Percentiles rank a stretch among this genome's conserved stretches.
These are phyloP conservation scores for Cardamine resedifolia DNA, from an alignment of 345 rosid species.

Conservation along the genomic window DNA sequence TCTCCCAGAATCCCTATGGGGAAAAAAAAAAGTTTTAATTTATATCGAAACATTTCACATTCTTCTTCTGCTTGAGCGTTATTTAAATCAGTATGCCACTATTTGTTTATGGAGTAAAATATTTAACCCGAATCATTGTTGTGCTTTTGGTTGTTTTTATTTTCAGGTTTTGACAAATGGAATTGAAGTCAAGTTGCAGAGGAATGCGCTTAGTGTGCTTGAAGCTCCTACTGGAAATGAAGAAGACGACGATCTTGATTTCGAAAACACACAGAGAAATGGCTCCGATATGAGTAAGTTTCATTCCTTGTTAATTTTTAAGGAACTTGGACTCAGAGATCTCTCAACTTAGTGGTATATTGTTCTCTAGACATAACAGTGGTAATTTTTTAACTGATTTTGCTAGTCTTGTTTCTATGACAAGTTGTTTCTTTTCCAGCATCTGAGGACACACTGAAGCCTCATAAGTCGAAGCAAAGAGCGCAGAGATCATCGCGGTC, in stretches of 20 bases:
- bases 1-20: slow-evolving; percentile 21
- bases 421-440: slow-evolving; percentile 40
- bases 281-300: slow-evolving; percentile 84
- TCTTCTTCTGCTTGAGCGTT: slow-evolving; percentile 29
- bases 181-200: slow-evolving; percentile 93
- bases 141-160: neutral
- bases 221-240: slow-evolving; percentile 98
- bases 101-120: slow-evolving; percentile 13
- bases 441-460: slow-evolving; percentile 57
- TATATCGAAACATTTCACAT: neutral
- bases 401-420: slow-evolving; percentile 27
- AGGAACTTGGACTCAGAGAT: neutral
- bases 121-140: slow-evolving; percentile 17
- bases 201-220: slow-evolving; percentile 96
- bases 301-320: neutral
- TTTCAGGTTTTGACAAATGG: slow-evolving; percentile 92
- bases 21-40: neutral
- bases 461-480: slow-evolving; percentile 58
- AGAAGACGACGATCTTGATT: slow-evolving; percentile 74
- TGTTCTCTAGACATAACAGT: no score
- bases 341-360: no score
- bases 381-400: neutral
- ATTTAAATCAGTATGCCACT: slow-evolving; percentile 19
- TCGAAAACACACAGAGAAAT: slow-evolving; percentile 57
- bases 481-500: slow-evolving; percentile 57